phyloP scores from a whole-genome alignment of 805 yeast species.

The Metschnikowia continentalis region DNA sequence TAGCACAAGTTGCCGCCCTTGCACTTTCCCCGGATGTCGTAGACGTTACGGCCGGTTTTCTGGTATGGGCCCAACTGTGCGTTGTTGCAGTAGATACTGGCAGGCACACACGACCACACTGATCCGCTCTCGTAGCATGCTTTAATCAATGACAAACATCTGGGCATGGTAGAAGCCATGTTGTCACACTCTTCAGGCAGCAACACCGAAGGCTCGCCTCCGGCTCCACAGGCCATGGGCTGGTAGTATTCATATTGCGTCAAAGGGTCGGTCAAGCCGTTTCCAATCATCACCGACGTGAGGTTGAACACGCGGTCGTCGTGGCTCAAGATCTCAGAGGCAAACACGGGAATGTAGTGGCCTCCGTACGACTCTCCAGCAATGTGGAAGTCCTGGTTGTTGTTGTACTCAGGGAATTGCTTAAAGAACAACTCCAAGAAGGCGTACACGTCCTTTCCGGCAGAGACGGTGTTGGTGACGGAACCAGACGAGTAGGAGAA shows the following conservation, averaged over 20 bases:
- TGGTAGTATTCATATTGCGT: conserved; percentile 41
- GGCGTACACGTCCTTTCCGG: conserved; percentile 82
- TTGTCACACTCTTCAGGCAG: conserved; percentile 63
- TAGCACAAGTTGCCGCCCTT: conserved; percentile 70
- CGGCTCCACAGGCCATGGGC: conserved; percentile 93
- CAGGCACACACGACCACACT: conserved; percentile 87
- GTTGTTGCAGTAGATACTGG: conserved; percentile 83
- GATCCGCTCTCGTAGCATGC: conserved; percentile 73
- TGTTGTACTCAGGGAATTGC: conserved; percentile 68
- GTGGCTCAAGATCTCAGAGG: conserved; percentile 71
- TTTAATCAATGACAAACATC: conserved; percentile 73
- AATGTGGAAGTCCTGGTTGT: conserved; percentile 59
- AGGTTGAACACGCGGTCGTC: conserved; percentile 24
- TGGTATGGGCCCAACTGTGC: conserved; percentile 57
- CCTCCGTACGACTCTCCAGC: conserved; percentile 96
- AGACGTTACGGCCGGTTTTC: conserved; percentile 82
- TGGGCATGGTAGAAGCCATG: conserved; percentile 59
- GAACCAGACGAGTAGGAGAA: conserved; percentile 71
- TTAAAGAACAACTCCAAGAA: conserved; percentile 80
- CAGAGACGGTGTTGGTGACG: conserved; percentile 70
- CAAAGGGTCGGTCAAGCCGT: conserved; percentile 83
- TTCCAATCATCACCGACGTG: conserved; percentile 78
- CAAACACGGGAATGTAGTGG: conserved; percentile 88
- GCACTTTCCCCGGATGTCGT: conserved; percentile 81
- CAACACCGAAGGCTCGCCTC: conserved; percentile 76